Evolutionary conservation across 495 filamentous ascomycete species (phyloP).

Genomic region (Penicillium turbatum): DNA sequence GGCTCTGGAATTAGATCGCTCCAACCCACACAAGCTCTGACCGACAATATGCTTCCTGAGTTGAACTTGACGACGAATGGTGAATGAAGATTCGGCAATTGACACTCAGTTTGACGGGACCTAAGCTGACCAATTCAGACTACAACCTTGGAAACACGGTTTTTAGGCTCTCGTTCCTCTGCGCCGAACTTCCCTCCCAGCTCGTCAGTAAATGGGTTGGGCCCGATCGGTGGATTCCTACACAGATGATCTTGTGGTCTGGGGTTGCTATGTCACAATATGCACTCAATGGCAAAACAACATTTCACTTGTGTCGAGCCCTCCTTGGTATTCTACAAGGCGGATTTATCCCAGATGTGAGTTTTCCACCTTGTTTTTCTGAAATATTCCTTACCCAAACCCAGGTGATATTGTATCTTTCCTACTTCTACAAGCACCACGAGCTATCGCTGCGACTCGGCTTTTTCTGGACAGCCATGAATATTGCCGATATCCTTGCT

Average conservation of each 20-base stretch:
- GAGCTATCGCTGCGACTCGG: slow-evolving; percentile 59
- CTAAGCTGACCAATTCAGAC: slow-evolving; percentile 11
- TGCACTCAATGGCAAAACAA: slow-evolving; percentile 50
- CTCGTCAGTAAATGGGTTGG: slow-evolving; percentile 62
- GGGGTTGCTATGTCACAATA: slow-evolving; percentile 60
- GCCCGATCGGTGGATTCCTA: slow-evolving; percentile 71
- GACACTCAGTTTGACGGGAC: neutral
- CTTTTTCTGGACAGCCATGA: slow-evolving; percentile 58
- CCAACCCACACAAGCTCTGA: slow-evolving; percentile 38
- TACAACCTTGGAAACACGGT: slow-evolving; percentile 31
- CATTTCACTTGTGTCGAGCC: slow-evolving; percentile 58
- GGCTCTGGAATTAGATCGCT: slow-evolving; percentile 62
- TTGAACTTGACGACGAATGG: slow-evolving; percentile 49
- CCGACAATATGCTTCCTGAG: slow-evolving; percentile 52
- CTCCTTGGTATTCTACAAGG: slow-evolving; percentile 60
- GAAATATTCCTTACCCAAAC: neutral
- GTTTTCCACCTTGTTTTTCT: neutral
- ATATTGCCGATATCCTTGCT: slow-evolving; percentile 47
- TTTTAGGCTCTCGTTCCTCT: slow-evolving; percentile 23
- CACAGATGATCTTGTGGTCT: slow-evolving; percentile 68
- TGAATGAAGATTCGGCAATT: slow-evolving; percentile 4
- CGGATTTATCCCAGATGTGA: slow-evolving; percentile 41
- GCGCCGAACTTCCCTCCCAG: slow-evolving; percentile 60
- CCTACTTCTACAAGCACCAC: slow-evolving; percentile 65
- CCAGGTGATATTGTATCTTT: slow-evolving; percentile 55